Percentiles rank a stretch among this genome's conserved stretches.
Conservation (phyloP, 2,329 filamentous ascomycete genomes). For the Fusarium ramigenum region DNA sequence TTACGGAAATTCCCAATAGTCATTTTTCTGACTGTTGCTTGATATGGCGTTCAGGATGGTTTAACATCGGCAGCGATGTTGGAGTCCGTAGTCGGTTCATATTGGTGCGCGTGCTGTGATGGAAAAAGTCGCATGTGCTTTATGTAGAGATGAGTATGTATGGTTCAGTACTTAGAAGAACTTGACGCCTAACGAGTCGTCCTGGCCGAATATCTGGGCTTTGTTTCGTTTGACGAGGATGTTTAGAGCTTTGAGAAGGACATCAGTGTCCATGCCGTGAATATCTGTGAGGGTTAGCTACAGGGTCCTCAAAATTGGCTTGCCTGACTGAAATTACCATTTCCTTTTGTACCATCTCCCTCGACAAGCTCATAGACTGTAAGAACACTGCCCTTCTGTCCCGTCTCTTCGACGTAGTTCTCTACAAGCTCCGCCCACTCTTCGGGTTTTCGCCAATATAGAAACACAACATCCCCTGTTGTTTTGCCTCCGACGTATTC, state of each 20-base stretch:
- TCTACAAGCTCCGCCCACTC: constrained; percentile 88
- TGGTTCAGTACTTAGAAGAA: constrained; percentile 76
- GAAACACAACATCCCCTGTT: constrained; percentile 65
- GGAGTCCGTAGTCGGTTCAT: constrained; percentile 11
- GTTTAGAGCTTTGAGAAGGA: constrained; percentile 81
- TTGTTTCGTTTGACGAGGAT: constrained; percentile 89
- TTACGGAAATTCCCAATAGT: constrained; percentile 44
- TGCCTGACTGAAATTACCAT: constrained; percentile 59
- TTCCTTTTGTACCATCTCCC: constrained; percentile 79
- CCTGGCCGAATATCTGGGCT: constrained; percentile 91
- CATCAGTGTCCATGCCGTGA: constrained; percentile 84
- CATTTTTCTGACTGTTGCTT: constrained; percentile 5
- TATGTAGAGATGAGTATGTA: constrained; percentile 30
- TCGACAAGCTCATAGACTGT: constrained; percentile 92
- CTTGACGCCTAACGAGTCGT: constrained; percentile 91
- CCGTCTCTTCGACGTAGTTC: constrained; percentile 86
- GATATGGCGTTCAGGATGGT: constrained; percentile 36
- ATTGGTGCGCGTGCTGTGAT: neutral
- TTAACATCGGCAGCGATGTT: constrained; percentile 12
- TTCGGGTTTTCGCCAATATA: constrained; percentile 87
- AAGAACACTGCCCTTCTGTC: constrained; percentile 86
- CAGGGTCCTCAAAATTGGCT: neutral
- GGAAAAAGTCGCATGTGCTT: constrained; percentile 17
- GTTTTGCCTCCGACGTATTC: constrained; percentile 67
- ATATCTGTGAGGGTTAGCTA: constrained; percentile 66